Evolutionary conservation across 1,284 basidiomycete genomes (phyloP), one percentile per base, ranked within the genome.

Genomic region (Singerocomus inundabilis): DNA sequence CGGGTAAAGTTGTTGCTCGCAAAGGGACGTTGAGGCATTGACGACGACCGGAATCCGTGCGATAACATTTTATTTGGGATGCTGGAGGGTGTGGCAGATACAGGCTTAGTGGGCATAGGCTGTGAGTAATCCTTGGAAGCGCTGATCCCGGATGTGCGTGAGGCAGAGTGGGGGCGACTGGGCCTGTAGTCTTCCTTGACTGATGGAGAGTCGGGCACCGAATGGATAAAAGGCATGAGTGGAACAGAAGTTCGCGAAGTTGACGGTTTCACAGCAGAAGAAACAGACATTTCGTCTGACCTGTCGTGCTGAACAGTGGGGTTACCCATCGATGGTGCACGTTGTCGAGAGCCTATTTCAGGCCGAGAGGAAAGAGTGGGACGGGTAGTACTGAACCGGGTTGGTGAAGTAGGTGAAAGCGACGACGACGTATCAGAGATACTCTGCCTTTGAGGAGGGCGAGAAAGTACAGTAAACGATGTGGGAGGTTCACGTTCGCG

Each of bases 401-500:
- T 40, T 47, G 49, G 53, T 10, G 55, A 53, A 11, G 35, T n/a
- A 0, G 51, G 35, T 6, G 63, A 57, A 30, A 52, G 28, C 4
- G 55, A 55, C 1, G 16, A 4, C 6, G 44, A 51, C 5, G 49
- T 48, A 13, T 62, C 68, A 7, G 39, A 37, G 1, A 28, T 56
- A 9, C 63, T 66, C 8, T 60, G 55, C 35, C 61, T 62, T n/a
- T 71, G 68, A 46, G 66, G 68, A 13, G 85, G 84, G 11, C 85
- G 72, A 11, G 84, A 86, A 3, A 81, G 85, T 29, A 88, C 85
- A 48, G 79, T 80, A 58, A 88, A 89, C 10, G 81, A 72, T 2
- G 84, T 78, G 1, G 78, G 76, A 2, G 81, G 78, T 36, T 78
- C 72, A 26, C 84, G 78, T 55, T 79, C 74, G 50, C 79, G 79